A percentile compares a stretch with the other conserved stretches of the same genome.
Evolutionary conservation across 2,329 filamentous ascomycete species (phyloP).

Genomic region (Phaeomoniella chlamydospora): DNA sequence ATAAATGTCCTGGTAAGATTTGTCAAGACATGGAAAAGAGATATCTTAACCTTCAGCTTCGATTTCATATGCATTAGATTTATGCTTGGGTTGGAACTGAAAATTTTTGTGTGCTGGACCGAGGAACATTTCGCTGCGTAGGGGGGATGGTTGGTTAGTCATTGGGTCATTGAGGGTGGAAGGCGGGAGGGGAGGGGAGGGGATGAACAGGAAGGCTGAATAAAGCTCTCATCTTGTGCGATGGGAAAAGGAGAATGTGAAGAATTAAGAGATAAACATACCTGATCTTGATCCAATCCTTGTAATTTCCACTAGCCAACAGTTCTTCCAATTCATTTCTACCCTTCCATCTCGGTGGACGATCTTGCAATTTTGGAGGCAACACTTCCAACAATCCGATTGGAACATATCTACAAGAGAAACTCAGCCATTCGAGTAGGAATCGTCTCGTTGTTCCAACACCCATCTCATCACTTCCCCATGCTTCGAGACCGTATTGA

Average conservation of each 20-base stretch:
- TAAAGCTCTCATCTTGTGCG: background rate
- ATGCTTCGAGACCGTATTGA: slow-evolving; percentile 79
- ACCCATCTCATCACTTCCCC: slow-evolving; percentile 91
- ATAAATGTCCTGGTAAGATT: no score
- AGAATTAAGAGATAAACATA: slow-evolving; percentile 30
- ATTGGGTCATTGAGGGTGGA: no score
- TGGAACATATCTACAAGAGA: slow-evolving; percentile 81
- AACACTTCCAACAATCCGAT: slow-evolving; percentile 77
- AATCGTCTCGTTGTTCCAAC: slow-evolving; percentile 84
- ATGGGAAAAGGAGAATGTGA: background rate
- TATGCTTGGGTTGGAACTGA: slow-evolving; percentile 94
- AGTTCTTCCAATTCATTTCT: slow-evolving; percentile 89
- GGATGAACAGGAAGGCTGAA: background rate
- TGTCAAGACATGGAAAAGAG: no score
- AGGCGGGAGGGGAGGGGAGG: no score
- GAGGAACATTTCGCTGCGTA: slow-evolving; percentile 81
- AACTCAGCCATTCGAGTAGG: slow-evolving; percentile 90
- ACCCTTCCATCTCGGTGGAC: slow-evolving; percentile 70
- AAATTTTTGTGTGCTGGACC: slow-evolving; percentile 82
- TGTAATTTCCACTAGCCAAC: slow-evolving; percentile 78
- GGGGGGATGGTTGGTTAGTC: slow-evolving; percentile 4
- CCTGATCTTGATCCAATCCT: slow-evolving; percentile 98
- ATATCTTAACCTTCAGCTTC: slow-evolving; percentile 57
- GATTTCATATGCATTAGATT: slow-evolving; percentile 78
- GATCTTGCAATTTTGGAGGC: slow-evolving; percentile 76